These are phyloP conservation scores for Albophoma yamanashiensis DNA, from an alignment of 2,329 filamentous ascomycete genomes.

Conservation along the genomic window DNA sequence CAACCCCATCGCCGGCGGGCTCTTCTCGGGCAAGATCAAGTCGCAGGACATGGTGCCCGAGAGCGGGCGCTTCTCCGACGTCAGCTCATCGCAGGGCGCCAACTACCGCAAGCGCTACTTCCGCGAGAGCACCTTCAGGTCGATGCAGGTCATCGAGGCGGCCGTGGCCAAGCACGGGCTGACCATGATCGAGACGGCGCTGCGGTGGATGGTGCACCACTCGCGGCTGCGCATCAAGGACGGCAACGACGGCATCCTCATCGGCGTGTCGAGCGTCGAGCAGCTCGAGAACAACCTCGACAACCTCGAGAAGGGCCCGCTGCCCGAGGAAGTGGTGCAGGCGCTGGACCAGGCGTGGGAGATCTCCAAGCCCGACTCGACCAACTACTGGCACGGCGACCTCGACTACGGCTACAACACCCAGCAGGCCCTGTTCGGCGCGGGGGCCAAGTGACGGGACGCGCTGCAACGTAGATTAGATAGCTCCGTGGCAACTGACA, in stretches of 20 bases:
- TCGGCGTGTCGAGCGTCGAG: conserved; percentile 45
- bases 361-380: conserved; percentile 48
- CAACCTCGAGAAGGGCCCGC: conserved; percentile 54
- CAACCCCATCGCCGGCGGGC: conserved; percentile 71
- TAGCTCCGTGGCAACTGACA: neutral
- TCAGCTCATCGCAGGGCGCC: conserved; percentile 35
- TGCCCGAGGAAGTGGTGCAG: conserved; percentile 66
- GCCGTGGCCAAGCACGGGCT: conserved; percentile 58
- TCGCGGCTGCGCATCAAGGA: conserved; percentile 42
- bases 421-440: conserved; percentile 44
- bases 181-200: conserved; percentile 60
- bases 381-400: conserved; percentile 47
- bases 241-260: conserved; percentile 48
- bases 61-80: conserved; percentile 61
- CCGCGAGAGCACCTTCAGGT: conserved; percentile 51
- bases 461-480: neutral
- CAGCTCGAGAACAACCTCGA: conserved; percentile 49
- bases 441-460: conserved; percentile 25
- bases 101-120: conserved; percentile 63
- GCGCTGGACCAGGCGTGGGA: conserved; percentile 70
- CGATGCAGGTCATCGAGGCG: conserved; percentile 56
- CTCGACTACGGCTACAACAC: conserved; percentile 59
- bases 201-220: conserved; percentile 67
- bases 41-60: conserved; percentile 48
- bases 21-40: conserved; percentile 74